Conservation (phyloP, 805 yeast species). For the Lipomyces anomalus region DNA sequence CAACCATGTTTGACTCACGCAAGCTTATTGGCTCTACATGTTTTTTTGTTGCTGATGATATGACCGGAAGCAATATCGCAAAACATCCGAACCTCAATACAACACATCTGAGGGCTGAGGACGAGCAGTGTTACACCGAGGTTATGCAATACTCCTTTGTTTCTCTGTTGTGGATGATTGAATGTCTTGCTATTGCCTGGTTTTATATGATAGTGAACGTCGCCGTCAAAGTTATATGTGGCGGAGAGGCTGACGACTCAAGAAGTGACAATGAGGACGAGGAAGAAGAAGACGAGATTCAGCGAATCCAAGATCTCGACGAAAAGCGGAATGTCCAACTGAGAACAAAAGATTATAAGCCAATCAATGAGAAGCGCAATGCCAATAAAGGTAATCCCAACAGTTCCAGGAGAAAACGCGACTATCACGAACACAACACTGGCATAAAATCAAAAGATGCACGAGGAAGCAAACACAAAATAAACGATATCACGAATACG, state of each 20-base stretch:
- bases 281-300: slow-evolving; percentile 25
- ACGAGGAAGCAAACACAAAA: too few species aligned
- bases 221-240: slow-evolving; percentile 61
- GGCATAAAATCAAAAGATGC: too few species aligned
- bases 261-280: slow-evolving; percentile 75
- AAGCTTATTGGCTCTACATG: slow-evolving; percentile 35
- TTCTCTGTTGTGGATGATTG: slow-evolving; percentile 56
- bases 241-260: slow-evolving; percentile 76
- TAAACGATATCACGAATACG: too few species aligned
- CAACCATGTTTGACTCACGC: slow-evolving; percentile 46
- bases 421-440: neutral
- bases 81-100: slow-evolving; percentile 2
- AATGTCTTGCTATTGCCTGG: slow-evolving; percentile 65
- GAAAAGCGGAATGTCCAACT: neutral
- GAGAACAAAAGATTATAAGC: neutral
- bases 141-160: slow-evolving; percentile 42
- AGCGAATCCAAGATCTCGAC: neutral
- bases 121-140: slow-evolving; percentile 34
- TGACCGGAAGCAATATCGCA: neutral
- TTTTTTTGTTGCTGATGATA: slow-evolving; percentile 14
- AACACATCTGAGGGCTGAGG: slow-evolving; percentile 8
- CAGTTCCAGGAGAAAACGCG: neutral
- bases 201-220: slow-evolving; percentile 66
- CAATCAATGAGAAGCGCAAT: neutral
- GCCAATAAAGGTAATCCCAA: neutral